A percentile compares a stretch with the other conserved stretches of the same genome.
phyloP scores from a whole-genome alignment of 73 alveolate genomes.

The Paramecium primaurelia region DNA sequence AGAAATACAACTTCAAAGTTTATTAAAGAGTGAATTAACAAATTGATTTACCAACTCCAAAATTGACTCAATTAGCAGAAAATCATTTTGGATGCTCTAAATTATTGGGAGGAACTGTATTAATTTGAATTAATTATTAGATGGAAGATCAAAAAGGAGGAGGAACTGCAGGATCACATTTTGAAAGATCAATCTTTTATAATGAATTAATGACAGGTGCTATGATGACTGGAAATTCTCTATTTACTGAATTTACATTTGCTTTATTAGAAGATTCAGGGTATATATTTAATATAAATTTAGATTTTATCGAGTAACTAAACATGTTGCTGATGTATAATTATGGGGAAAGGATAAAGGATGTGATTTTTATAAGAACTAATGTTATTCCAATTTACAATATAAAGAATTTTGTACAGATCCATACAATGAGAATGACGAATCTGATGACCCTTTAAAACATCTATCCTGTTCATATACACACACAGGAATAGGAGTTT shows the following conservation, averaged over 20 bases:
- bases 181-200: slow-evolving; percentile 31
- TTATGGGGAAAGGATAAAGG: slow-evolving; percentile 34
- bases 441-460: not conserved
- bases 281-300: not conserved
- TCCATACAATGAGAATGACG: not conserved
- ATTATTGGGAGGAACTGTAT: not conserved
- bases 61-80: not conserved
- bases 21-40: not conserved
- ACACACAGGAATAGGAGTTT: not conserved
- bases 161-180: not conserved
- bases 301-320: slow-evolving; percentile 8
- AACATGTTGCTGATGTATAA: not conserved
- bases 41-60: slow-evolving; percentile 14
- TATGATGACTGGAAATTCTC: not conserved
- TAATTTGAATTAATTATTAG: not conserved
- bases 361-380: not conserved
- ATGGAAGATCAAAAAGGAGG: slow-evolving; percentile 16
- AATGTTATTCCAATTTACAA: not conserved
- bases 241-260: not conserved
- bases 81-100: not conserved
- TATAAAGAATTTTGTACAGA: not conserved
- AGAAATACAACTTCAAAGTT: not conserved
- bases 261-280: slow-evolving; percentile 24
- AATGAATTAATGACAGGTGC: slow-evolving; percentile 48
- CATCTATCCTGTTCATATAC: not conserved